A percentile compares a stretch with the other conserved stretches of the same genome.
Evolutionary conservation across 192 early-diverging fungal genomes (phyloP).

Genomic region (Thoreauomyces humboldtii): DNA sequence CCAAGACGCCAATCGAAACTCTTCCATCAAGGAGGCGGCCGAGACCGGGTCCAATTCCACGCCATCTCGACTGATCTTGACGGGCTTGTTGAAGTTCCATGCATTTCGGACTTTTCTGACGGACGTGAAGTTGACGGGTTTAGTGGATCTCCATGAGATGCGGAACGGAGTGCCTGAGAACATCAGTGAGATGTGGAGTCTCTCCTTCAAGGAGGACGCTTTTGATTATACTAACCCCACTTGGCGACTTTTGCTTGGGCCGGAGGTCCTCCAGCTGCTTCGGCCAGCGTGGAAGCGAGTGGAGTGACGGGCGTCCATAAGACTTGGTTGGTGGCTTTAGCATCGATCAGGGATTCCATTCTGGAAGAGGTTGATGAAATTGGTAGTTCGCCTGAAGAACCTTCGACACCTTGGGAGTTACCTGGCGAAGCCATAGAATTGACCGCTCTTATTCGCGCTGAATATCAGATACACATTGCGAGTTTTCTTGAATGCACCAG

Average conservation of each 20-base stretch:
- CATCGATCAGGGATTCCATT: slow-evolving; percentile 31
- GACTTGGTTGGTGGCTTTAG: not conserved
- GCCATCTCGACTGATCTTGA: slow-evolving; percentile 34
- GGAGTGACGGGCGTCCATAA: slow-evolving; percentile 25
- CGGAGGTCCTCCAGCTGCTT: no score
- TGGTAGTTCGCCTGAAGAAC: no score
- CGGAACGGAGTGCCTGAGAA: not conserved
- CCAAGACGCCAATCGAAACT: no score
- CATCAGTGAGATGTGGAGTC: no score
- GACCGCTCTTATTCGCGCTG: slow-evolving; percentile 25
- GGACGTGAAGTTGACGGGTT: slow-evolving; percentile 18
- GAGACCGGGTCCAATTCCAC: slow-evolving; percentile 19
- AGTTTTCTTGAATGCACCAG: slow-evolving; percentile 17
- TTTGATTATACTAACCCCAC: no score
- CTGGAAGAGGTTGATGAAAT: no score
- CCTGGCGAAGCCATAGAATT: slow-evolving; percentile 31
- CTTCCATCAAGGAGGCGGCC: not conserved
- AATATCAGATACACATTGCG: slow-evolving; percentile 34
- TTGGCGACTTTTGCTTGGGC: no score
- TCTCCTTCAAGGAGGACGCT: no score
- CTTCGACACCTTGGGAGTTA: no score
- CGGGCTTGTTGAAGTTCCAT: slow-evolving; percentile 32
- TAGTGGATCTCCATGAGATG: not conserved
- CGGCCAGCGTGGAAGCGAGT: no score
- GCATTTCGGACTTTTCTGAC: slow-evolving; percentile 28